Percentiles rank a stretch among this genome's conserved stretches.
Conservation (phyloP, 805 yeast genomes). For the Schizosaccharomyces octosporus region DNA sequence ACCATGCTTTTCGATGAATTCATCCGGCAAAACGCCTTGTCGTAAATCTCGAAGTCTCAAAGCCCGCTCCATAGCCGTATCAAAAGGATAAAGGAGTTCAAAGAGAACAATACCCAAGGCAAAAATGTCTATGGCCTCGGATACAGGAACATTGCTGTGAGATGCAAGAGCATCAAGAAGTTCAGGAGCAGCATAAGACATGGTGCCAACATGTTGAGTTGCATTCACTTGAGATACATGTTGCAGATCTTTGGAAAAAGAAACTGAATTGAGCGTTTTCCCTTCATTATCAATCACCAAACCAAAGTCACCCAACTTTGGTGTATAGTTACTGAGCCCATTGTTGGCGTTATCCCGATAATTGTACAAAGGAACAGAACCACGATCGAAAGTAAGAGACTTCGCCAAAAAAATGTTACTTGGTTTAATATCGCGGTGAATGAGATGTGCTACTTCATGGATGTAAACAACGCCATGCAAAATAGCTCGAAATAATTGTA, state of each 20-base stretch:
- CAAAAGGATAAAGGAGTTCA: slow-evolving; percentile 68
- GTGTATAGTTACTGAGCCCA: not conserved
- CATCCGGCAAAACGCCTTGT: not conserved
- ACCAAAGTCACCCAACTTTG: slow-evolving; percentile 88
- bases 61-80: slow-evolving; percentile 89
- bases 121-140: slow-evolving; percentile 87
- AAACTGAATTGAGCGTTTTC: not conserved
- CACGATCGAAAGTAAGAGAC: slow-evolving; percentile 48
- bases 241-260: too few species aligned
- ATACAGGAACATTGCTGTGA: slow-evolving; percentile 33
- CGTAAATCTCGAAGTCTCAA: slow-evolving; percentile 20
- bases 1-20: not conserved
- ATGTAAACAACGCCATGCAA: slow-evolving; percentile 76
- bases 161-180: slow-evolving; percentile 20
- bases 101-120: slow-evolving; percentile 85
- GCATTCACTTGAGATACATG: slow-evolving; percentile 29
- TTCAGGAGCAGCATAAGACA: slow-evolving; percentile 77
- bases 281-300: slow-evolving; percentile 36
- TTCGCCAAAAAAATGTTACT: slow-evolving; percentile 70
- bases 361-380: not conserved
- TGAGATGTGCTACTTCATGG: slow-evolving; percentile 65
- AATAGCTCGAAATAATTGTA: slow-evolving; percentile 57
- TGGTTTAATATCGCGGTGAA: slow-evolving; percentile 87
- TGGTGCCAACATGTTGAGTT: slow-evolving; percentile 84
- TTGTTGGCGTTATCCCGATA: not conserved